phyloP scores from a whole-genome alignment of 2,329 filamentous ascomycete genomes.

The Falciphora oryzae region DNA sequence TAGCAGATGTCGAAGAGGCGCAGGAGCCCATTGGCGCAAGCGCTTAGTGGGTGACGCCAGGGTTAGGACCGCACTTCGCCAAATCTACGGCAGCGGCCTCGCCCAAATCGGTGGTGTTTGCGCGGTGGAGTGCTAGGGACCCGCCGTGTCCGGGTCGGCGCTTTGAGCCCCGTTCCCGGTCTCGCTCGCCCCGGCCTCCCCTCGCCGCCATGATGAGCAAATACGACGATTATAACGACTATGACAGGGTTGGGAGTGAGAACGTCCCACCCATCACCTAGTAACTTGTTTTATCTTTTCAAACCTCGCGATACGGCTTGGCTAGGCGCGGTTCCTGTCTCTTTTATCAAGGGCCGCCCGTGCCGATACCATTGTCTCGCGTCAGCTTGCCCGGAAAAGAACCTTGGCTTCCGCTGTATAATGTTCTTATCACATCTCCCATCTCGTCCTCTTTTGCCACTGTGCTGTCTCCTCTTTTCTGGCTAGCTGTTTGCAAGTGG shows the following conservation, averaged over 20 bases:
- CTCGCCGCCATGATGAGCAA: neutral
- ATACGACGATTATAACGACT: neutral
- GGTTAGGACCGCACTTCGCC: constrained; percentile 14
- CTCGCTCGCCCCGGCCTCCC: neutral
- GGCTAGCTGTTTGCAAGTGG: neutral
- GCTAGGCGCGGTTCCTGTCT: too few relatives aligned
- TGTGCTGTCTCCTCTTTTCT: neutral
- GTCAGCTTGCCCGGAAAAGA: neutral
- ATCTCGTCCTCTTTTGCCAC: neutral
- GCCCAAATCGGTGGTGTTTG: constrained; percentile 23
- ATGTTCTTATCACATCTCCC: neutral
- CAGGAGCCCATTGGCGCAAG: constrained; percentile 29
- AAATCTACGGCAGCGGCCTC: constrained; percentile 16
- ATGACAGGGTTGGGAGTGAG: neutral
- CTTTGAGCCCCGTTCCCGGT: neutral
- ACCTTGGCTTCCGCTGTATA: neutral
- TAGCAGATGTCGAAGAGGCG: constrained; percentile 46
- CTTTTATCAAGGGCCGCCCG: too few relatives aligned
- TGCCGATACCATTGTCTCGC: neutral
- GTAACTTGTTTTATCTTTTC: neutral
- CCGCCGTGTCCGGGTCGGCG: neutral
- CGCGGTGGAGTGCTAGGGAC: constrained; percentile 15
- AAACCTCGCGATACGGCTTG: neutral
- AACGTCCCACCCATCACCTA: neutral
- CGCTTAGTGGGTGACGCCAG: constrained; percentile 26